These are phyloP conservation scores for Cucurbita moschata DNA, from an alignment of 306 rosid genomes.

Conservation along the genomic window DNA sequence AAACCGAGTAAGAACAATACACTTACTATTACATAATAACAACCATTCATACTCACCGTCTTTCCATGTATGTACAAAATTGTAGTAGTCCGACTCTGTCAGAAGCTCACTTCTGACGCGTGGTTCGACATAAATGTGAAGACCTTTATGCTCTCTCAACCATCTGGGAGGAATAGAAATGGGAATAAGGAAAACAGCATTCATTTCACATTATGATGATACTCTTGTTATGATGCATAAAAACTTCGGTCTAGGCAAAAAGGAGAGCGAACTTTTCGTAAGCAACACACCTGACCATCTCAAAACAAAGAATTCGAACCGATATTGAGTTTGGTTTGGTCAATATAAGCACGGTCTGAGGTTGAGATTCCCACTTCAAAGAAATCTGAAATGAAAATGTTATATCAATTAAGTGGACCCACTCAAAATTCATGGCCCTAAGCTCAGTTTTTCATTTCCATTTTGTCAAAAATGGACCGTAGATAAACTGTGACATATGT, in stretches of 20 bases:
- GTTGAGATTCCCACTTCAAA: slow-evolving; percentile 86
- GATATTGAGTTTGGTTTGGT: slow-evolving; percentile 79
- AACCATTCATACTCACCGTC: slow-evolving; percentile 47
- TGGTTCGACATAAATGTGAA: slow-evolving; percentile 77
- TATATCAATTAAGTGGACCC: slow-evolving; percentile 15
- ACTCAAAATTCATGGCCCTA: neutral
- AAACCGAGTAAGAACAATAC: neutral
- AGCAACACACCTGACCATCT: slow-evolving; percentile 63
- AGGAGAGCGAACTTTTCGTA: neutral
- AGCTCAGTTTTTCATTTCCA: neutral
- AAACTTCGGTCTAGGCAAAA: neutral
- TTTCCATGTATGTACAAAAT: slow-evolving; percentile 72
- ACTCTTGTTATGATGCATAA: neutral
- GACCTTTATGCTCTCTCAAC: slow-evolving; percentile 60
- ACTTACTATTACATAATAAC: neutral
- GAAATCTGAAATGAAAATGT: slow-evolving; percentile 58
- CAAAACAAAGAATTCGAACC: slow-evolving; percentile 75
- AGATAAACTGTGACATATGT: neutral
- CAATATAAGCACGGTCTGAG: slow-evolving; percentile 82
- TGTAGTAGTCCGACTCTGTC: slow-evolving; percentile 57
- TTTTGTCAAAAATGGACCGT: neutral
- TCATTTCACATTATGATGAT: neutral
- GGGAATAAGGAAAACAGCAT: neutral
- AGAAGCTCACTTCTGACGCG: slow-evolving; percentile 60
- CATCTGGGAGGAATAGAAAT: slow-evolving; percentile 40